Conservation (phyloP, 129 eudicot genomes). For the Centrapalus pauciflorus region DNA sequence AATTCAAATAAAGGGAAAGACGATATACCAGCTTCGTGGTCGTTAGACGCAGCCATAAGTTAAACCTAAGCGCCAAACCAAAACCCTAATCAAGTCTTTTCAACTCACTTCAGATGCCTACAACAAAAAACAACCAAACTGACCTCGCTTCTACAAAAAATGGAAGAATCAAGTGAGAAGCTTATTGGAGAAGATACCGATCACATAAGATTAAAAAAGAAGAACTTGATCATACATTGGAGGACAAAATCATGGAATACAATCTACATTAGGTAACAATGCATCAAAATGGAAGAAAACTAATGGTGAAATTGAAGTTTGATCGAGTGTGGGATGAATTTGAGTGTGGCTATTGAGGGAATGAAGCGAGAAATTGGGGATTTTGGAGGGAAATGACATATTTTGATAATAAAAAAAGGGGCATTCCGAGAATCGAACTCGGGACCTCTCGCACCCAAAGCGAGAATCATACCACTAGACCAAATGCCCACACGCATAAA, state of each 20-base stretch:
- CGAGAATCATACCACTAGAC: constrained; percentile 99
- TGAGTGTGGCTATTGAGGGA: constrained; percentile 19
- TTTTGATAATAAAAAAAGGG: constrained; percentile 24
- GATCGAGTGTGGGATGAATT: neutral
- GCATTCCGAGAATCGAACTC: constrained; percentile 96
- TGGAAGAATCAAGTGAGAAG: neutral
- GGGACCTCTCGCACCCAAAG: constrained; percentile 99
- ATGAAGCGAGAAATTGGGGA: neutral
- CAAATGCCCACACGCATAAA: constrained; percentile 55
- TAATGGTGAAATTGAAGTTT: constrained; percentile 11
- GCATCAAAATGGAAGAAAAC: neutral
- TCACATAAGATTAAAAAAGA: neutral
- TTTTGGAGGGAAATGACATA: constrained; percentile 29
- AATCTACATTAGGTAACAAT: neutral
- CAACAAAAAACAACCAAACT: neutral
- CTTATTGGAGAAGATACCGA: constrained; percentile 11
- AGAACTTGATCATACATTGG: neutral
- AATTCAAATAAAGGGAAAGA: neutral
- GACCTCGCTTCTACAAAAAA: neutral
- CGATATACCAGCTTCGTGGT: constrained; percentile 23
- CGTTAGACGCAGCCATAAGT: constrained; percentile 12
- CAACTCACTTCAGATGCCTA: constrained; percentile 10
- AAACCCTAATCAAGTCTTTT: constrained; percentile 18
- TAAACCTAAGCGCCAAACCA: constrained; percentile 2
- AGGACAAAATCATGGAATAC: neutral